Evolutionary conservation across 495 filamentous ascomycete genomes (phyloP).

Genomic region (Astrocystis sublimbata): DNA sequence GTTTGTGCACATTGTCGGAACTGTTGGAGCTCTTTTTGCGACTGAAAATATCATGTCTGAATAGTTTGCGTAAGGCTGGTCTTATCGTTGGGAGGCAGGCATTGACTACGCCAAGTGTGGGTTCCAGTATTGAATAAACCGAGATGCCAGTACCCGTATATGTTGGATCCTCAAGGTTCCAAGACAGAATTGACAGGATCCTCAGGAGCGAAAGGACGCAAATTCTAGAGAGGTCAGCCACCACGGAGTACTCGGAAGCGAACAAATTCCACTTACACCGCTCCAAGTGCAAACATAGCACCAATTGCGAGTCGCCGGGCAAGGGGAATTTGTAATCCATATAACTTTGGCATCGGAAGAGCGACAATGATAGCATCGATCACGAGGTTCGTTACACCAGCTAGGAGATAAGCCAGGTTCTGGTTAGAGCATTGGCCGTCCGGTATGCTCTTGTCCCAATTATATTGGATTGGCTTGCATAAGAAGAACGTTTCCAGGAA

Average conservation of each 20-base stretch:
- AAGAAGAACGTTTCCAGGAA: background rate
- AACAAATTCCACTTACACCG: background rate
- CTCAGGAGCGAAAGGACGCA: background rate
- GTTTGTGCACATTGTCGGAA: background rate
- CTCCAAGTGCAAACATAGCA: conserved; percentile 5
- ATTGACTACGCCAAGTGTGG: conserved; percentile 9
- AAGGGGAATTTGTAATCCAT: background rate
- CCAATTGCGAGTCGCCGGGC: background rate
- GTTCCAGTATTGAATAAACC: conserved; percentile 5
- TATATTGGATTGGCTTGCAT: background rate
- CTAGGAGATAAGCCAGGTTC: background rate
- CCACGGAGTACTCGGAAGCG: background rate
- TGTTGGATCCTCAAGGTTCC: background rate
- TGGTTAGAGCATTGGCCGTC: background rate
- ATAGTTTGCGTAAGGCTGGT: background rate
- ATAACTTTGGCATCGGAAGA: background rate
- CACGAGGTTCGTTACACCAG: background rate
- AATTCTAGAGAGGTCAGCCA: background rate
- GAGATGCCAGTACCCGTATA: background rate
- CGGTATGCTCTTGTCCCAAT: background rate
- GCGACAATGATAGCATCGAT: conserved; percentile 1
- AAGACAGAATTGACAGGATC: background rate
- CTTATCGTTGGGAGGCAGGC: conserved; percentile 12
- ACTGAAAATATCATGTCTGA: background rate
- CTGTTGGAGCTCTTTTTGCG: background rate